phyloP scores from a whole-genome alignment of 2,329 filamentous ascomycete species.

The Diaporthe longicolla region DNA sequence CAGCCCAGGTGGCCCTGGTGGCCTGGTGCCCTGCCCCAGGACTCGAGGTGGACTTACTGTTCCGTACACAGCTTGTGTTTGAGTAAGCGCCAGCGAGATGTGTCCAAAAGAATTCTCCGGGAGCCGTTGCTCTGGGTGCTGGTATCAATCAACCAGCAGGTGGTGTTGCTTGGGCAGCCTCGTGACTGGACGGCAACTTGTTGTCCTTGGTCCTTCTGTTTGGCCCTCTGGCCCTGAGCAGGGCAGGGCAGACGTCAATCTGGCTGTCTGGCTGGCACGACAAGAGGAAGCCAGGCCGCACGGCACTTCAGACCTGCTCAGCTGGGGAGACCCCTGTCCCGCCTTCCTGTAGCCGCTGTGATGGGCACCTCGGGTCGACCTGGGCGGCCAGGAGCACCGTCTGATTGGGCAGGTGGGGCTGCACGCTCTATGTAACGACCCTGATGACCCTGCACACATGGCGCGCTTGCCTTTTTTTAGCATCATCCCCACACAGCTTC shows the following conservation, averaged over 20 bases:
- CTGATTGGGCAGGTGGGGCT: slow-evolving; percentile 38
- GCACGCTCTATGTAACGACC: slow-evolving; percentile 39
- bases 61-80: no score
- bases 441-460: slow-evolving; percentile 27
- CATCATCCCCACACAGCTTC: background rate
- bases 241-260: no score
- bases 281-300: background rate
- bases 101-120: no score
- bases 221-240: no score
- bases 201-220: no score
- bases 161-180: no score
- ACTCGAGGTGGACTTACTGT: background rate
- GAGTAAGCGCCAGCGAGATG: no score
- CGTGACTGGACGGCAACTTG: no score
- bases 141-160: no score
- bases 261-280: no score
- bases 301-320: background rate
- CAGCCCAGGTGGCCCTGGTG: slow-evolving; percentile 31
- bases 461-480: slow-evolving; percentile 44
- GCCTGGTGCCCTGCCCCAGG: background rate
- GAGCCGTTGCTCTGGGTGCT: no score
- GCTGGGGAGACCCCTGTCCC: slow-evolving; percentile 31
- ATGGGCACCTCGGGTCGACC: slow-evolving; percentile 35
- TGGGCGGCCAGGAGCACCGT: slow-evolving; percentile 5
- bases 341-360: slow-evolving; percentile 41